These are phyloP conservation scores for Phialophora verrucosa DNA, from an alignment of 2,329 filamentous ascomycete species.

Conservation along the genomic window DNA sequence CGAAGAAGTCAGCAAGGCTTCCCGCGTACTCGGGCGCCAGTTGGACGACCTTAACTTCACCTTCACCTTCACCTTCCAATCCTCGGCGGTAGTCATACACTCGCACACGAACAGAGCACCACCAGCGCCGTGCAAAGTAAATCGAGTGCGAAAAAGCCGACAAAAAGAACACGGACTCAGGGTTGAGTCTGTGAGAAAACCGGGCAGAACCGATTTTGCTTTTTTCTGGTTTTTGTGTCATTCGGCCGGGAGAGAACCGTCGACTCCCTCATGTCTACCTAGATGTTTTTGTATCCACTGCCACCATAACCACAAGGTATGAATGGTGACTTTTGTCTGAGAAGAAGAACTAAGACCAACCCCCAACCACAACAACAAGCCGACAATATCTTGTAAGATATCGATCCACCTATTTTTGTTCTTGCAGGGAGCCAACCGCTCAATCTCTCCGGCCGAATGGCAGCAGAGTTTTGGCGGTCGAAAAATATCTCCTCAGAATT, in stretches of 20 bases:
- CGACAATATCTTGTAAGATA: neutral
- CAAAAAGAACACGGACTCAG: slow-evolving; percentile 1
- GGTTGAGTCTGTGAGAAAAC: neutral
- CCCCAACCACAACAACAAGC: neutral
- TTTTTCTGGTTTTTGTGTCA: slow-evolving; percentile 1
- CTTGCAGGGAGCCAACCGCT: neutral
- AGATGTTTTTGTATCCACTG: neutral
- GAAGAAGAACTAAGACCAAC: neutral
- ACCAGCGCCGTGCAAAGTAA: neutral
- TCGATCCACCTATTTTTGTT: neutral
- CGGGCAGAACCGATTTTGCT: neutral
- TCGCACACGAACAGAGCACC: neutral
- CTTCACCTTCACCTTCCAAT: neutral
- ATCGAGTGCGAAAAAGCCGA: neutral
- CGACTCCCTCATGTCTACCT: neutral
- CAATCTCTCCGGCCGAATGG: neutral
- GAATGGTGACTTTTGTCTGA: neutral
- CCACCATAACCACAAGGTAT: slow-evolving; percentile 3
- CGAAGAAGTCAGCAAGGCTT: neutral
- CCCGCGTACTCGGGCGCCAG: neutral
- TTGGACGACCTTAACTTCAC: neutral
- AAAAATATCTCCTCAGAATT: neutral
- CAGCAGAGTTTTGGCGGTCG: neutral
- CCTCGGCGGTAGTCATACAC: neutral
- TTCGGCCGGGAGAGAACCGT: neutral